Evolutionary conservation across 1,284 basidiomycete species (phyloP).

Genomic region (Leccinum proximum): DNA sequence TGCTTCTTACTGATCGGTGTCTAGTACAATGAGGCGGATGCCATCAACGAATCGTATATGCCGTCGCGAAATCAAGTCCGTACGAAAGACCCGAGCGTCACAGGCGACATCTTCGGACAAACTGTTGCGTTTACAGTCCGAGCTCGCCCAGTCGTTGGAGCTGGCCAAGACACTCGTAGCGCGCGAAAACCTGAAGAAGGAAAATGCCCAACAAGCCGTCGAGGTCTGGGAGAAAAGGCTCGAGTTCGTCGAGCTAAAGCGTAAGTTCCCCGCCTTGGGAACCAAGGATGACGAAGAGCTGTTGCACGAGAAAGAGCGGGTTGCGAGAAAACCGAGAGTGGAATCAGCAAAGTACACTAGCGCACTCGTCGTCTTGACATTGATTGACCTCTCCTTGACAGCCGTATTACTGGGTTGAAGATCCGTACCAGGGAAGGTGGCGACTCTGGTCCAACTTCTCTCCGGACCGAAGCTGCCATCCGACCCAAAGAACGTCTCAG

Average conservation of each 20-base stretch:
- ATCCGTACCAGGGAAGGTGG: conserved; percentile 41
- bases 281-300: conserved; percentile 84
- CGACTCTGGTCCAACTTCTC: conserved; percentile 34
- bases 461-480: conserved; percentile 45
- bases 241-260: conserved; percentile 77
- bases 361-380: neutral
- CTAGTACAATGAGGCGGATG: conserved; percentile 91
- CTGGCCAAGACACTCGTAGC: conserved; percentile 67
- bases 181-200: conserved; percentile 78
- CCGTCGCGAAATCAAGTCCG: conserved; percentile 90
- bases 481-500: conserved; percentile 66
- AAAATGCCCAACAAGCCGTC: conserved; percentile 54
- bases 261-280: conserved; percentile 65
- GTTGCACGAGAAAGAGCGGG: conserved; percentile 71
- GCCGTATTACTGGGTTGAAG: conserved; percentile 49
- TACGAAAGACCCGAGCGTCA: conserved; percentile 92
- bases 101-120: conserved; percentile 90
- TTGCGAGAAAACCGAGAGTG: conserved; percentile 53
- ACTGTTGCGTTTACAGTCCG: conserved; percentile 75
- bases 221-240: conserved; percentile 80
- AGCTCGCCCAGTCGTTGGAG: conserved; percentile 72
- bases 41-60: conserved; percentile 94
- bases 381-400: conserved; percentile 21
- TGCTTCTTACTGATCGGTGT: conserved; percentile 9
- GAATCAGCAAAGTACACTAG: conserved; percentile 35